These are phyloP conservation scores for Pichia inconspicua DNA, from an alignment of 1,139 yeast species.

Conservation along the genomic window DNA sequence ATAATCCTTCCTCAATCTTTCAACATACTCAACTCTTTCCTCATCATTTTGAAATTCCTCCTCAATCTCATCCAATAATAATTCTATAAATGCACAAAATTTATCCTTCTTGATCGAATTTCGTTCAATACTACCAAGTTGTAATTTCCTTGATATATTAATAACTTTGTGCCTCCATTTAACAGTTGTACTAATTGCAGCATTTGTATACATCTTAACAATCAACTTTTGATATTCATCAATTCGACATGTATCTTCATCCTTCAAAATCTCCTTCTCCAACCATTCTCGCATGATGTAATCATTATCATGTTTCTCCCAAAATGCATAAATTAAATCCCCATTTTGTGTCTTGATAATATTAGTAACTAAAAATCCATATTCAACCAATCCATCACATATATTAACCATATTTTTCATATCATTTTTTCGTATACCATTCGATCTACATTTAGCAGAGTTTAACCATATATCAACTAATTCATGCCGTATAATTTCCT, in stretches of 20 bases:
- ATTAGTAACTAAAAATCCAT: constrained; percentile 11
- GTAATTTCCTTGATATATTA: constrained; percentile 13
- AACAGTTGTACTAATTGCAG: constrained; percentile 10
- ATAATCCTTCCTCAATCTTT: neutral
- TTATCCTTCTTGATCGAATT: constrained; percentile 9
- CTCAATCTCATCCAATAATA: constrained; percentile 14
- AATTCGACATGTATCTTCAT: neutral
- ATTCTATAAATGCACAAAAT: constrained; percentile 13
- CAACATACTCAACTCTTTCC: constrained; percentile 6
- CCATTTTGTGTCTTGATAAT: constrained; percentile 10
- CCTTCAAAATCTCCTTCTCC: constrained; percentile 2
- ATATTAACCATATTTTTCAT: constrained; percentile 18
- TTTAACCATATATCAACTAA: constrained; percentile 19
- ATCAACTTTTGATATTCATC: constrained; percentile 11
- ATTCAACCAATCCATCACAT: constrained; percentile 12
- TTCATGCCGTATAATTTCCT: constrained; percentile 11
- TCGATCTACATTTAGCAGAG: constrained; percentile 6
- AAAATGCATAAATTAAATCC: constrained; percentile 18
- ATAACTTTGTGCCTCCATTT: constrained; percentile 7
- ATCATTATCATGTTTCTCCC: constrained; percentile 20
- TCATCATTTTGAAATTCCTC: constrained; percentile 4
- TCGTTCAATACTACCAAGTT: constrained; percentile 3
- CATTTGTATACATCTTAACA: constrained; percentile 10
- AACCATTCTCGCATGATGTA: constrained; percentile 13
- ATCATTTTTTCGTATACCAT: constrained; percentile 12